Percentiles rank a stretch among this genome's conserved stretches.
These are phyloP conservation scores for Saxophila tyrrhenica DNA, from an alignment of 495 filamentous ascomycete genomes.

Conservation along the genomic window DNA sequence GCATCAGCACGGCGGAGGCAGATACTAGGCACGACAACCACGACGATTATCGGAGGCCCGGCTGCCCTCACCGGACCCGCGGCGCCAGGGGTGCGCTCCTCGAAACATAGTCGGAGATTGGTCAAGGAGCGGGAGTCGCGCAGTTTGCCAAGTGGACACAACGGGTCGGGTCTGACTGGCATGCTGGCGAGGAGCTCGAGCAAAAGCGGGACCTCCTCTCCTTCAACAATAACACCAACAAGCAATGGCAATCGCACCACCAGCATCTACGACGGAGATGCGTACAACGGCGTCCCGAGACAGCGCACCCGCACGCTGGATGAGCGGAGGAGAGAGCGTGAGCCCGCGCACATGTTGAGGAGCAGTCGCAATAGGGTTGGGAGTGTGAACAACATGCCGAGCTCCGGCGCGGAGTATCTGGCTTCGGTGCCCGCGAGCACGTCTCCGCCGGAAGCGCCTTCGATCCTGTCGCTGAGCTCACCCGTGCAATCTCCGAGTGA, in stretches of 20 bases:
- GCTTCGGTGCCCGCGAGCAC: conserved; percentile 14
- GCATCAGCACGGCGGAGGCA: not conserved
- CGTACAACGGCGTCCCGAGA: conserved; percentile 6
- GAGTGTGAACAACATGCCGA: conserved; percentile 21
- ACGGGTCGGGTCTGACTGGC: conserved; percentile 8
- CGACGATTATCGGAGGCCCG: conserved; percentile 3
- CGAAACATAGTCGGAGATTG: conserved; percentile 4
- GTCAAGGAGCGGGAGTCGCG: conserved; percentile 6
- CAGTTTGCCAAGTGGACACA: conserved; percentile 2
- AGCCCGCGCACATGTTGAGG: conserved; percentile 22
- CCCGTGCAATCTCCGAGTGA: conserved; percentile 6
- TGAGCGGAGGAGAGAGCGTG: conserved; percentile 25
- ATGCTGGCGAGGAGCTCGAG: conserved; percentile 9
- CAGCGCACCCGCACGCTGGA: conserved; percentile 33
- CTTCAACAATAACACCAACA: not conserved
- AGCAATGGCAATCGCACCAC: not conserved
- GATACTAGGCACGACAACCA: not conserved
- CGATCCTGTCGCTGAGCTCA: conserved; percentile 7
- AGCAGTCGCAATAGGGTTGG: conserved; percentile 30
- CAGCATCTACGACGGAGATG: not conserved
- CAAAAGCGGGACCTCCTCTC: not conserved
- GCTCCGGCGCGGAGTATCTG: conserved; percentile 15
- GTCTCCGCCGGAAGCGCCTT: conserved; percentile 14
- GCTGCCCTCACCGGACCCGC: conserved; percentile 9
- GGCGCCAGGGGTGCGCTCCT: not conserved